phyloP scores from a whole-genome alignment of 1,284 basidiomycete species.

The Tetrapyrgos nigripes region DNA sequence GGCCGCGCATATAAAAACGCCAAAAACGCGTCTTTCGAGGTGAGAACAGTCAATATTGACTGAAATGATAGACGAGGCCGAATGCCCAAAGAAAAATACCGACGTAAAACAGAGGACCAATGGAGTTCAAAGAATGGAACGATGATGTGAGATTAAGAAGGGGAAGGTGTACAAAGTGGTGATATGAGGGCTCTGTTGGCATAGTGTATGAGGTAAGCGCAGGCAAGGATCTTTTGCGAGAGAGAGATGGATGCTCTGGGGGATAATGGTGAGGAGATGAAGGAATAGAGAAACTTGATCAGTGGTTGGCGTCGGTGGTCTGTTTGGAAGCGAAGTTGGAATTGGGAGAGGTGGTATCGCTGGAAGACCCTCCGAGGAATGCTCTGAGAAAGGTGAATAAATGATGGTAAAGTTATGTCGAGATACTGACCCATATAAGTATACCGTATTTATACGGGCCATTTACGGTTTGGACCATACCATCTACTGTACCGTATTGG shows the following conservation, averaged over 20 bases:
- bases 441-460: too few relatives aligned
- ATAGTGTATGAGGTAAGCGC: conserved; percentile 6
- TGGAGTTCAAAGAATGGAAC: conserved; percentile 2
- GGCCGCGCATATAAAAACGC: conserved; percentile 25
- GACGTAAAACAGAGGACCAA: conserved; percentile 4
- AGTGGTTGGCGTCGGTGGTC: too few relatives aligned
- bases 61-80: conserved; percentile 10
- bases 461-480: too few relatives aligned
- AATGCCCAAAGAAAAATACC: conserved; percentile 8
- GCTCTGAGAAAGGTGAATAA: too few relatives aligned
- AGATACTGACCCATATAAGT: too few relatives aligned
- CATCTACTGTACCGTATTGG: too few relatives aligned
- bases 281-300: neutral
- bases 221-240: conserved; percentile 3
- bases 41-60: too few relatives aligned
- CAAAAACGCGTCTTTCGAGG: neutral
- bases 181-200: conserved; percentile 7
- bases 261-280: conserved; percentile 6
- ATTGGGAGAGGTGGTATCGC: too few relatives aligned
- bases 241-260: neutral
- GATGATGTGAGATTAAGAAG: conserved; percentile 8
- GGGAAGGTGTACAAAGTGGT: conserved; percentile 11
- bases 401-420: too few relatives aligned
- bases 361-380: too few relatives aligned
- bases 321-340: too few relatives aligned